These are phyloP conservation scores for Calonectria montana DNA, from an alignment of 2,329 filamentous ascomycete genomes.

Conservation along the genomic window DNA sequence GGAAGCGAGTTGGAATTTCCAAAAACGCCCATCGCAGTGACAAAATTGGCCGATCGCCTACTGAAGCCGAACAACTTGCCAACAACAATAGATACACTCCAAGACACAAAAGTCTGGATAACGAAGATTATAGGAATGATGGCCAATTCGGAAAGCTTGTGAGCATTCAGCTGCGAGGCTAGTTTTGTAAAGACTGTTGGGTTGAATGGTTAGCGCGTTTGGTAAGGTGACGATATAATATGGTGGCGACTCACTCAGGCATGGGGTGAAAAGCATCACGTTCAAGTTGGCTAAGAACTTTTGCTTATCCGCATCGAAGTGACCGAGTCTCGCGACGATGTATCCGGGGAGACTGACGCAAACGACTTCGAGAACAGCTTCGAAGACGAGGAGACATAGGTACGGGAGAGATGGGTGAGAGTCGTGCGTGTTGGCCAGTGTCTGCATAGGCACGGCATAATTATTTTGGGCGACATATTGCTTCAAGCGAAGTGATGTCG, in stretches of 20 bases:
- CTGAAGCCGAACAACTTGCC: constrained; percentile 83
- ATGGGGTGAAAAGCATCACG: constrained; percentile 95
- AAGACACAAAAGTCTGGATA: constrained; percentile 89
- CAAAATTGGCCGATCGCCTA: constrained; percentile 90
- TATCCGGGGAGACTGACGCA: constrained; percentile 96
- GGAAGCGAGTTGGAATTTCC: constrained; percentile 98
- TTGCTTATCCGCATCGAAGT: constrained; percentile 95
- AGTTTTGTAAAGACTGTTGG: constrained; percentile 91
- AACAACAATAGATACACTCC: constrained; percentile 77
- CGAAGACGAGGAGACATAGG: constrained; percentile 86
- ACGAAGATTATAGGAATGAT: constrained; percentile 97
- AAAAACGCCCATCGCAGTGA: constrained; percentile 96
- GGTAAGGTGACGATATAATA: background rate
- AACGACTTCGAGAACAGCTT: constrained; percentile 94
- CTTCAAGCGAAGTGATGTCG: constrained; percentile 58
- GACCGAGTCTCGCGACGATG: constrained; percentile 87
- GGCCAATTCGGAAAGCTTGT: constrained; percentile 88
- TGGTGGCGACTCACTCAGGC: constrained; percentile 76
- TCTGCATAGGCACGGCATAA: constrained; percentile 56
- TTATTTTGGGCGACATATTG: constrained; percentile 49
- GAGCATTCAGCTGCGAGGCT: constrained; percentile 90
- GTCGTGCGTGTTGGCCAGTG: constrained; percentile 57
- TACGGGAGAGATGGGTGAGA: constrained; percentile 75
- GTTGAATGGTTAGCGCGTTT: constrained; percentile 31
- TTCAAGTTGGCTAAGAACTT: constrained; percentile 98